Percentiles rank a stretch among this genome's conserved stretches.
Conservation (phyloP, 306 rosid species). For the Cicer cuneatum region DNA sequence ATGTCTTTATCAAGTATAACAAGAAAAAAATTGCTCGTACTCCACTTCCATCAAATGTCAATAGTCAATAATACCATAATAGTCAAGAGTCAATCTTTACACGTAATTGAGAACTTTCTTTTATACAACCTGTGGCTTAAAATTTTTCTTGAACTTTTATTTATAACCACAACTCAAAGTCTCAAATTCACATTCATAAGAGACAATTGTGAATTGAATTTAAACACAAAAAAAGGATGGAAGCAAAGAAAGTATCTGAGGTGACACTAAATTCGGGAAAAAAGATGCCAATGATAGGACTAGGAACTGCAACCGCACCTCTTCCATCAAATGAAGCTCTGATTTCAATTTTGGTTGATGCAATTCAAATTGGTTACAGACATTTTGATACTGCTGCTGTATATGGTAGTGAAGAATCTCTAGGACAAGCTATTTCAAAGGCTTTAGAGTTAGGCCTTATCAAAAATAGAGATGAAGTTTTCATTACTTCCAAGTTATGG, state of each 20-base stretch:
- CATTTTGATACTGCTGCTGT: conserved; percentile 53
- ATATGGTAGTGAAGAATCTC: conserved; percentile 43
- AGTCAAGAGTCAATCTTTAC: background rate
- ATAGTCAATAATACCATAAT: background rate
- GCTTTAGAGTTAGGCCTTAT: conserved; percentile 53
- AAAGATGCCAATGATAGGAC: conserved; percentile 43
- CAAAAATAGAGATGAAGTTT: conserved; percentile 50
- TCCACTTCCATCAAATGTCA: background rate
- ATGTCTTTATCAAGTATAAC: too few relatives aligned
- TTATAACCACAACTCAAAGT: conserved; percentile 3
- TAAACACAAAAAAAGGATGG: conserved; percentile 20
- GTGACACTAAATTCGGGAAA: conserved; percentile 46
- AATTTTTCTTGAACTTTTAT: background rate
- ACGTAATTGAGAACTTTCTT: background rate
- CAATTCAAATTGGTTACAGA: conserved; percentile 35
- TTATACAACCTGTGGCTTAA: background rate
- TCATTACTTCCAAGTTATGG: conserved; percentile 64
- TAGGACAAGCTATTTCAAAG: conserved; percentile 47
- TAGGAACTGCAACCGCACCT: conserved; percentile 41
- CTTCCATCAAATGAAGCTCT: conserved; percentile 41
- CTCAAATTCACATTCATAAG: background rate
- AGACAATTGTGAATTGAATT: conserved; percentile 12
- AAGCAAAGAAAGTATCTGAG: conserved; percentile 39
- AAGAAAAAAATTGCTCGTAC: too few relatives aligned
- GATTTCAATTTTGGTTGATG: conserved; percentile 35